Evolutionary conservation across 2,329 filamentous ascomycete species (phyloP).

Genomic region (Zymoseptoria tritici): DNA sequence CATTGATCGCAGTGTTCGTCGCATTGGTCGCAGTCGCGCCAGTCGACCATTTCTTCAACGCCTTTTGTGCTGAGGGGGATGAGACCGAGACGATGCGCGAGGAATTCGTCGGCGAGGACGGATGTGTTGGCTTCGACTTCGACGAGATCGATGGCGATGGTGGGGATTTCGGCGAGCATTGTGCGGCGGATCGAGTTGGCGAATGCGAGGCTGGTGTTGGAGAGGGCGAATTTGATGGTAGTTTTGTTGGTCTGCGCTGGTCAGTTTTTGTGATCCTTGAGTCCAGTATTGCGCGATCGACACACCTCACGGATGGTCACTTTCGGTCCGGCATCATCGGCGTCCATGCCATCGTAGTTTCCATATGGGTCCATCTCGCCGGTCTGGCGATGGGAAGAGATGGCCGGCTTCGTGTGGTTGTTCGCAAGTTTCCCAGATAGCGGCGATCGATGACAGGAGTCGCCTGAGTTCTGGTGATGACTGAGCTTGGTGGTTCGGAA

Average conservation of each 20-base stretch:
- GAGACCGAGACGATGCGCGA: slow-evolving; percentile 84
- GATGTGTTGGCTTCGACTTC: slow-evolving; percentile 90
- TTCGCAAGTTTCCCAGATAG: background rate
- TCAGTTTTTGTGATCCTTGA: slow-evolving; percentile 1
- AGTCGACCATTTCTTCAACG: slow-evolving; percentile 74
- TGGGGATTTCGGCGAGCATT: slow-evolving; percentile 90
- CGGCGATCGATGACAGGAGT: background rate
- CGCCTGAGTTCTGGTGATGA: background rate
- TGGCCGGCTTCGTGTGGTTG: background rate
- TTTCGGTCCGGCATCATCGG: slow-evolving; percentile 19
- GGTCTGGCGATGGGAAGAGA: background rate
- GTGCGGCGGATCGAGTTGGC: slow-evolving; percentile 87
- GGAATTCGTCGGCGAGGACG: slow-evolving; percentile 93
- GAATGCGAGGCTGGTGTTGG: slow-evolving; percentile 80
- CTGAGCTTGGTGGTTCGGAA: background rate
- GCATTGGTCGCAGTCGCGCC: slow-evolving; percentile 83
- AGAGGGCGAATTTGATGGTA: slow-evolving; percentile 86
- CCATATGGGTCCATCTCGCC: slow-evolving; percentile 15
- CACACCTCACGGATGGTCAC: slow-evolving; percentile 42
- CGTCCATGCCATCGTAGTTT: slow-evolving; percentile 16
- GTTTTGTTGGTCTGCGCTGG: slow-evolving; percentile 55
- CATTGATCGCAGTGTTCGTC: slow-evolving; percentile 91
- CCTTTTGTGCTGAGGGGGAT: slow-evolving; percentile 80
- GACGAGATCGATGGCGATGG: slow-evolving; percentile 88
- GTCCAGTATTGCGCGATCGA: slow-evolving; percentile 2